phyloP scores from a whole-genome alignment of 208 protist genomes.

The Kentomonas sorsogonicus region DNA sequence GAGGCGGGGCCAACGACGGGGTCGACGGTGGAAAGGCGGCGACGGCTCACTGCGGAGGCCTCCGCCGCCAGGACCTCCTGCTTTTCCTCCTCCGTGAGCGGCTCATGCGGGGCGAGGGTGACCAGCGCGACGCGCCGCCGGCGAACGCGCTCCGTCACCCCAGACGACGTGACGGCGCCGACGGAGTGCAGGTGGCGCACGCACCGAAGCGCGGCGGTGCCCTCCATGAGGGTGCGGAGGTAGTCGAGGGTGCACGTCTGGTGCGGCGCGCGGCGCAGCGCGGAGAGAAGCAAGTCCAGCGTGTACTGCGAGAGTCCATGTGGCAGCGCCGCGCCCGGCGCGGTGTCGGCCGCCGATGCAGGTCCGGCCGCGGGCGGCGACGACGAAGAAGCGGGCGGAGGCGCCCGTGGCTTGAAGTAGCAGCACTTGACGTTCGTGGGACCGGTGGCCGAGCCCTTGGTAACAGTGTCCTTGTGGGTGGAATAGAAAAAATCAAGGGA shows the following conservation, averaged over 20 bases:
- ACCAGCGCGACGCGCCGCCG: slow-evolving; percentile 59
- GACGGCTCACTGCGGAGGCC: neutral
- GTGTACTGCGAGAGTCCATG: slow-evolving; percentile 54
- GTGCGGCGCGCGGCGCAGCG: slow-evolving; percentile 41
- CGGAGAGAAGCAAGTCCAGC: slow-evolving; percentile 45
- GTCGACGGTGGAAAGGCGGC: neutral
- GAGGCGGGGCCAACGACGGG: no score
- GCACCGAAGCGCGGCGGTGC: slow-evolving; percentile 37
- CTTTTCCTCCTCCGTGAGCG: slow-evolving; percentile 28
- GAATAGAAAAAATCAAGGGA: no score
- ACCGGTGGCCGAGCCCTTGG: no score
- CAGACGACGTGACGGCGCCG: slow-evolving; percentile 42
- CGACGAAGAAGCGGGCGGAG: no score
- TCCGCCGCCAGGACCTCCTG: slow-evolving; percentile 12
- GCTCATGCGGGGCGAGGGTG: slow-evolving; percentile 17
- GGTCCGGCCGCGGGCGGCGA: no score
- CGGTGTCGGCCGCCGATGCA: no score
- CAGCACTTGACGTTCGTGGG: no score
- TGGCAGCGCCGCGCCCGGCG: slow-evolving; percentile 13
- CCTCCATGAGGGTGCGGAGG: slow-evolving; percentile 39
- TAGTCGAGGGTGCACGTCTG: slow-evolving; percentile 38
- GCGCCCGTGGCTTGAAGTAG: no score
- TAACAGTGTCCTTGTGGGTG: no score
- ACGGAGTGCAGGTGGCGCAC: slow-evolving; percentile 50
- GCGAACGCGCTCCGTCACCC: slow-evolving; percentile 19